Evolutionary conservation across 2,329 filamentous ascomycete species (phyloP), one percentile per base, ranked within the genome.

Genomic region (Fusarium sp.): DNA sequence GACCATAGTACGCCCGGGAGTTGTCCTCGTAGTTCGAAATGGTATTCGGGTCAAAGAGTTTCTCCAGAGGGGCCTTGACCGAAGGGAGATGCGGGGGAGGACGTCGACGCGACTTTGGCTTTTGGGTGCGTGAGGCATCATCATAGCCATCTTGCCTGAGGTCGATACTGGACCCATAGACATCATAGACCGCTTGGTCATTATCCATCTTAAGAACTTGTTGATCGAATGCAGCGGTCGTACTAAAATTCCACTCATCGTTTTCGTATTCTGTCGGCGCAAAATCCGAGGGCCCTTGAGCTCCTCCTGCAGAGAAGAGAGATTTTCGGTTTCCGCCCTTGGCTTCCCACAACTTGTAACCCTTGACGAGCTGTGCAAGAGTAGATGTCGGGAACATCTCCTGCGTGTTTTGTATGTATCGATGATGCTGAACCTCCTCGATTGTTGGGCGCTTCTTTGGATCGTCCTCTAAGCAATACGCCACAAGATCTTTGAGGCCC

Each of bases 291-390:
- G 87, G 85, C 2, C 84, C 87, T 72, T 91, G 89, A 2, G 90
- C 91, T 67, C 91, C 91, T 24, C 88, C 88, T 4, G 86, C 82
- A 7, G 87, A 87, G 72, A 93, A 93, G 1, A 93, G 84, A 18
- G 91, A 92, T 72, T 89, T 90, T 54, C 94, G 89, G 74, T 90
- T 90, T 31, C 93, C 93, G 27, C 94, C 94, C 75, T 90, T 88
- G 9, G 91, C 88, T 81, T 95, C 93, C 94, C 94, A 96, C 22
- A 92, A 80, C 79, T 91, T 92, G 83, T 93, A 96, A 14, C 90
- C 91, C 73, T 91, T 89, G 11, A 96, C 92, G 2, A 96, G 86
- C 68, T 90, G 86, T 3, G 90, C 84, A 3, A 96, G 86, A 6
- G 86, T 88, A 0, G 88, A 88, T 0, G 91, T 91, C 0, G 94